A percentile compares a stretch with the other conserved stretches of the same genome.
These are phyloP conservation scores for Penstemon barbatus DNA, from an alignment of 257 asterid species.

Conservation along the genomic window DNA sequence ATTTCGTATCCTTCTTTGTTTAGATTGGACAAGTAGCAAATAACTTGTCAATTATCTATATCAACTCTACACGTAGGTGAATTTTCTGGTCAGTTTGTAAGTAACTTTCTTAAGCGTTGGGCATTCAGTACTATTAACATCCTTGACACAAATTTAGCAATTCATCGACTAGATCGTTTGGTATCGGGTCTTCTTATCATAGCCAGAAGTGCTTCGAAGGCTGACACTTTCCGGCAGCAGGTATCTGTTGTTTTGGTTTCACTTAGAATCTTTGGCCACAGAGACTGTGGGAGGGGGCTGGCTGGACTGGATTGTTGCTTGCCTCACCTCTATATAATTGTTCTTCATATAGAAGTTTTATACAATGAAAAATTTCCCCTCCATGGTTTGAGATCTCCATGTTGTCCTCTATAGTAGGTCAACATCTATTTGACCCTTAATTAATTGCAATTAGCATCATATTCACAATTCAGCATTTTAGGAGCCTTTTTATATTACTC, in stretches of 20 bases:
- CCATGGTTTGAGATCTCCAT: too few species aligned
- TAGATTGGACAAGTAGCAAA: conserved; percentile 16
- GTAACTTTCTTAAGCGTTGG: conserved; percentile 18
- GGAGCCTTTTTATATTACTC: too few species aligned
- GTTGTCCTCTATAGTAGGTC: too few species aligned
- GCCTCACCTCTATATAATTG: too few species aligned
- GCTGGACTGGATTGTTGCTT: too few species aligned
- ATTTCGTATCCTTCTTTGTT: conserved; percentile 75
- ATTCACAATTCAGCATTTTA: too few species aligned
- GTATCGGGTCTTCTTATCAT: conserved; percentile 97
- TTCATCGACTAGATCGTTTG: conserved; percentile 93
- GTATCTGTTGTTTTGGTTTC: conserved; percentile 34
- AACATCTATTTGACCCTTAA: too few species aligned
- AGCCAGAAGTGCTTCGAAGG: conserved; percentile 85
- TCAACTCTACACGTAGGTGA: conserved; percentile 5
- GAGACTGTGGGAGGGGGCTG: neutral
- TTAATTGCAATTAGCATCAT: too few species aligned
- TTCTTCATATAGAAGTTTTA: too few species aligned
- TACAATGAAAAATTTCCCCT: too few species aligned
- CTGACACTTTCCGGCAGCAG: conserved; percentile 91
- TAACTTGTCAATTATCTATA: conserved; percentile 9
- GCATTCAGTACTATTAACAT: conserved; percentile 24
- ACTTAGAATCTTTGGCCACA: neutral
- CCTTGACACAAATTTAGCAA: conserved; percentile 70
- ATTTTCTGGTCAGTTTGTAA: neutral